These are phyloP conservation scores for Globisporangium orthogonon DNA, from an alignment of 352 stramenopile genomes.

Conservation along the genomic window DNA sequence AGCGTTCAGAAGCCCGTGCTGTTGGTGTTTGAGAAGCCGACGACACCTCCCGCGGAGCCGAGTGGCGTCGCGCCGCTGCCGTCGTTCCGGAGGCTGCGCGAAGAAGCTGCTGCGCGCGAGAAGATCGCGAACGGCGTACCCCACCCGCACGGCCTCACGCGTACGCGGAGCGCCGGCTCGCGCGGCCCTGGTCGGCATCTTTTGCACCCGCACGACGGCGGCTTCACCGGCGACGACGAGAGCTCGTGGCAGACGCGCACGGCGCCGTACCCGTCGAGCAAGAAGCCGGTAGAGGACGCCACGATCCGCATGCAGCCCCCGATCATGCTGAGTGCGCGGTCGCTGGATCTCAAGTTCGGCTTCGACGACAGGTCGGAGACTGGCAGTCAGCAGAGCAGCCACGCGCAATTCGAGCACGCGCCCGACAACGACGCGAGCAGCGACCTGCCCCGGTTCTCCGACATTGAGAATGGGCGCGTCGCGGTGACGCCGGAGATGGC, in stretches of 20 bases:
- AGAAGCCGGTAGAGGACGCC: background rate
- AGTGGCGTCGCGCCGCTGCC: slow-evolving; percentile 21
- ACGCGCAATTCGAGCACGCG: slow-evolving; percentile 1
- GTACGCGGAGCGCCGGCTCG: slow-evolving; percentile 19
- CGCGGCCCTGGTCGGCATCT: background rate
- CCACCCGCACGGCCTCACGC: slow-evolving; percentile 16
- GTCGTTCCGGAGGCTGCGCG: slow-evolving; percentile 53
- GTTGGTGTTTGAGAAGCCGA: slow-evolving; percentile 57
- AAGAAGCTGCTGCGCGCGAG: slow-evolving; percentile 18
- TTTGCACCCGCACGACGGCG: background rate
- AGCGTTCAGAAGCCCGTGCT: slow-evolving; percentile 75
- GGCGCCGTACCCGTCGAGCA: slow-evolving; percentile 4
- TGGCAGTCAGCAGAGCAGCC: slow-evolving; percentile 12
- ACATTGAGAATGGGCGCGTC: slow-evolving; percentile 29
- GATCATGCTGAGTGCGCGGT: slow-evolving; percentile 18
- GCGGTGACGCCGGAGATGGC: slow-evolving; percentile 16
- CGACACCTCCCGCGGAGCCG: slow-evolving; percentile 2
- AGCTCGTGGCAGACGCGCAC: slow-evolving; percentile 15
- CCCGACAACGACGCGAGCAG: background rate
- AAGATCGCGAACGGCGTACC: slow-evolving; percentile 7
- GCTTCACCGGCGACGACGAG: slow-evolving; percentile 3
- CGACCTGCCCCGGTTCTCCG: slow-evolving; percentile 30
- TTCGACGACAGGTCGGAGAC: slow-evolving; percentile 9
- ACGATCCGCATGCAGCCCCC: slow-evolving; percentile 11
- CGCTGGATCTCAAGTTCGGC: slow-evolving; percentile 8